Evolutionary conservation across 257 asterid genomes (phyloP).

Genomic region (Lycium barbarum): DNA sequence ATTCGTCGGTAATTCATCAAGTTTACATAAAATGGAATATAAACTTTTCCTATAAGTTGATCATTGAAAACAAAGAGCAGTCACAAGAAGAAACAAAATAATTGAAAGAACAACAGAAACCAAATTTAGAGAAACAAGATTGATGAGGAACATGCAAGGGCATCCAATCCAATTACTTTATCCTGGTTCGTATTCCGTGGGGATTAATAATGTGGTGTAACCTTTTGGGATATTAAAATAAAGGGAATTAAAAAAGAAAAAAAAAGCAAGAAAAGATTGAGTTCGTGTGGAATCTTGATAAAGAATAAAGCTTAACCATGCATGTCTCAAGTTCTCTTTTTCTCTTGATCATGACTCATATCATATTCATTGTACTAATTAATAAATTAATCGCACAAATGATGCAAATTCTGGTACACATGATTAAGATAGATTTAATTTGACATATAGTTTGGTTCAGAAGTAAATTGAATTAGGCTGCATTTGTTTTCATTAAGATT

Average conservation of each 20-base stretch:
- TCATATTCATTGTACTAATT: background rate
- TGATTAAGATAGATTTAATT: background rate
- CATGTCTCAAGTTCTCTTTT: background rate
- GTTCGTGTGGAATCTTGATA: background rate
- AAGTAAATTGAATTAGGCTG: too few species aligned
- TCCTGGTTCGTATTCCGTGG: background rate
- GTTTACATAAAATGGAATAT: too few species aligned
- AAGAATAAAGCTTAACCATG: background rate
- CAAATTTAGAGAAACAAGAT: background rate
- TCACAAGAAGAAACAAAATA: too few species aligned
- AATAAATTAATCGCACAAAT: background rate
- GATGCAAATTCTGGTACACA: background rate
- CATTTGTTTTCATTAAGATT: too few species aligned
- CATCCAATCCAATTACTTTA: background rate
- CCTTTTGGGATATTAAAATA: background rate
- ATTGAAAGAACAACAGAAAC: too few species aligned
- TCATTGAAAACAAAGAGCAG: too few species aligned
- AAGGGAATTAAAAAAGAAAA: background rate
- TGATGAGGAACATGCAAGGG: background rate
- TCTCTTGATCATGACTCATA: background rate
- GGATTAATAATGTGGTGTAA: background rate
- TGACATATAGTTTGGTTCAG: background rate
- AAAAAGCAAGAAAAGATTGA: background rate
- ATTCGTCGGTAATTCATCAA: too few species aligned
- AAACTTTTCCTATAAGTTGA: too few species aligned